These are phyloP conservation scores for Mycena sp. DNA, from an alignment of 1,284 basidiomycete genomes.

Conservation along the genomic window DNA sequence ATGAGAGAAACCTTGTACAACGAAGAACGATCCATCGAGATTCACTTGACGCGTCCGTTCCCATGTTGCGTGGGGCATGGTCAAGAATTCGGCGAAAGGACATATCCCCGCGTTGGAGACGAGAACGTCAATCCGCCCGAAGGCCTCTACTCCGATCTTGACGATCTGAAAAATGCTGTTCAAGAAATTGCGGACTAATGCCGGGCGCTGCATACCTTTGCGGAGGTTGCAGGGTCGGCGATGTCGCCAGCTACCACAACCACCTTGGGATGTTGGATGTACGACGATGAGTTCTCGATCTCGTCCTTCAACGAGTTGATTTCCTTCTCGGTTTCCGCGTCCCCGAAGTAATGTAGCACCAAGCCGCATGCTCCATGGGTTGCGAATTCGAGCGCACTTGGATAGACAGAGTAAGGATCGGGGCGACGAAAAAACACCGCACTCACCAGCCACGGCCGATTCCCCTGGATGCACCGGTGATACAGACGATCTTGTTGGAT, in stretches of 20 bases:
- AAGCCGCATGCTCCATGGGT: constrained; percentile 75
- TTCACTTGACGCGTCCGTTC: constrained; percentile 79
- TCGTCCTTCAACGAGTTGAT: constrained; percentile 55
- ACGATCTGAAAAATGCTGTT: constrained; percentile 59
- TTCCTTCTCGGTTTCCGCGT: constrained; percentile 63
- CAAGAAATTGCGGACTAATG: neutral
- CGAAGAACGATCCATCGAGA: constrained; percentile 82
- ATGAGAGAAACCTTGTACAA: constrained; percentile 65
- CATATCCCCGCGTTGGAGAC: constrained; percentile 85
- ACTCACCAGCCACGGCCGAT: constrained; percentile 76
- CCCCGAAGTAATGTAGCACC: constrained; percentile 78
- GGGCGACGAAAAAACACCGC: neutral
- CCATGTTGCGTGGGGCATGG: constrained; percentile 78
- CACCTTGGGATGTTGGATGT: constrained; percentile 38
- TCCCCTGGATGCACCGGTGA: constrained; percentile 84
- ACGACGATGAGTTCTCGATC: constrained; percentile 45
- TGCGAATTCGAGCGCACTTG: constrained; percentile 65
- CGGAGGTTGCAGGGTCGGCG: constrained; percentile 65
- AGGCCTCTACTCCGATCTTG: constrained; percentile 60
- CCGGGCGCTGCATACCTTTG: constrained; percentile 50
- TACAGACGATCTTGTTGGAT: constrained; percentile 70
- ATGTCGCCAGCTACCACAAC: constrained; percentile 74
- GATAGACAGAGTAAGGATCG: neutral
- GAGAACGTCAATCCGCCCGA: constrained; percentile 73
- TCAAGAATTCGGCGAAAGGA: constrained; percentile 82